These are phyloP conservation scores for Leccinum incarnatum DNA, from an alignment of 768 basidiomycete species.

Conservation along the genomic window DNA sequence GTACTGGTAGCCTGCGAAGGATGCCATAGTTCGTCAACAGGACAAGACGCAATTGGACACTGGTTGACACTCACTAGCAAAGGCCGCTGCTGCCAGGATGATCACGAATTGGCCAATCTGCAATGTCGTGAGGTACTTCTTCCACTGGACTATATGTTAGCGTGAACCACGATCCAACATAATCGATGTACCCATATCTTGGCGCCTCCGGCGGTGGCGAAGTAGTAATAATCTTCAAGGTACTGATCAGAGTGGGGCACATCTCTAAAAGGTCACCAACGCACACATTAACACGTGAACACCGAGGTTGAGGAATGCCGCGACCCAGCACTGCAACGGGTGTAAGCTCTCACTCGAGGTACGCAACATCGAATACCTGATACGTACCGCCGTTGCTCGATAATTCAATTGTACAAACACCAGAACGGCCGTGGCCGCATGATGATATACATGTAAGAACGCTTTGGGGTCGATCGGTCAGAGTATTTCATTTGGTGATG, in stretches of 20 bases:
- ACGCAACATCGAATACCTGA: not conserved
- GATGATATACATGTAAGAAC: constrained; percentile 97
- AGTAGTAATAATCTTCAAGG: constrained; percentile 91
- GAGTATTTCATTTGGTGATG: not conserved
- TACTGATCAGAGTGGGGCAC: constrained; percentile 1
- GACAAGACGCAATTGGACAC: fast-evolving
- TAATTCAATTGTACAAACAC: constrained; percentile 93
- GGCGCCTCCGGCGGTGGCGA: constrained; percentile 74
- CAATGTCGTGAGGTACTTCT: constrained; percentile 23
- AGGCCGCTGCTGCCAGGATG: constrained; percentile 7
- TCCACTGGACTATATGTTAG: constrained; percentile 16
- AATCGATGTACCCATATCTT: constrained; percentile 14
- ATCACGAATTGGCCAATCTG: constrained; percentile 25
- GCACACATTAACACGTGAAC: constrained; percentile 97
- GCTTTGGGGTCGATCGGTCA: constrained; percentile 42
- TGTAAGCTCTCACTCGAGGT: not conserved
- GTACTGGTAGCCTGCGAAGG: constrained; percentile 14
- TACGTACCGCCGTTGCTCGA: constrained; percentile 77
- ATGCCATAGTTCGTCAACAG: not conserved
- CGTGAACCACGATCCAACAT: not conserved
- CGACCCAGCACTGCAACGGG: constrained; percentile 76
- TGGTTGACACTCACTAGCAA: constrained; percentile 8
- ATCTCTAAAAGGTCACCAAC: constrained; percentile 20
- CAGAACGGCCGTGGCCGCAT: constrained; percentile 90
- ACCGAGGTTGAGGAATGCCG: constrained; percentile 80